phyloP scores from a whole-genome alignment of 2,329 filamentous ascomycete genomes.

The Colletotrichum plurivorum region DNA sequence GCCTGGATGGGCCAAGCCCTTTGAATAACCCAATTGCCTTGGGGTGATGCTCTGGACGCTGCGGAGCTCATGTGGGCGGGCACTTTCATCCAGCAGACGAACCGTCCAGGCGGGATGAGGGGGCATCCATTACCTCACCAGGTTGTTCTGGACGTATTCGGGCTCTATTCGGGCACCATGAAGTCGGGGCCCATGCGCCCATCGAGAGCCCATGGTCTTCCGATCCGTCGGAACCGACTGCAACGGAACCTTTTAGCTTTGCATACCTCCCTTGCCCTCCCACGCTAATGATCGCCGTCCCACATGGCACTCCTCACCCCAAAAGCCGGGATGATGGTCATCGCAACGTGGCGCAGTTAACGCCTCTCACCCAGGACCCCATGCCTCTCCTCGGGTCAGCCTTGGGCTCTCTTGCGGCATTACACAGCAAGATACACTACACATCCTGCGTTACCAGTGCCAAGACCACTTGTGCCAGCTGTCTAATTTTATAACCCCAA shows the following conservation, averaged over 20 bases:
- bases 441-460: background rate
- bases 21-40: constrained; percentile 5
- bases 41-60: background rate
- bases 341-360: constrained; percentile 25
- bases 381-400: constrained; percentile 8
- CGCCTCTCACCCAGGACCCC: constrained; percentile 5
- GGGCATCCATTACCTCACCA: background rate
- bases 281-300: background rate
- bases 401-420: constrained; percentile 1
- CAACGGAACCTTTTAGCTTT: constrained; percentile 10
- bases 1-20: constrained; percentile 23
- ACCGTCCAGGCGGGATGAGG: constrained; percentile 21
- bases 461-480: constrained; percentile 20
- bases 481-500: constrained; percentile 28
- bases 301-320: background rate
- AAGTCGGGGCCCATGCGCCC: background rate
- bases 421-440: background rate
- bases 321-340: constrained; percentile 12
- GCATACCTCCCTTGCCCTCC: constrained; percentile 1
- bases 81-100: constrained; percentile 26
- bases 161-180: background rate
- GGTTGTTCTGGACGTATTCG: background rate
- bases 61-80: constrained; percentile 1
- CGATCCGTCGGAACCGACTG: constrained; percentile 22
- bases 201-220: background rate